These are phyloP conservation scores for Xylariaceae sp. DNA, from an alignment of 2,329 filamentous ascomycete species.

Conservation along the genomic window DNA sequence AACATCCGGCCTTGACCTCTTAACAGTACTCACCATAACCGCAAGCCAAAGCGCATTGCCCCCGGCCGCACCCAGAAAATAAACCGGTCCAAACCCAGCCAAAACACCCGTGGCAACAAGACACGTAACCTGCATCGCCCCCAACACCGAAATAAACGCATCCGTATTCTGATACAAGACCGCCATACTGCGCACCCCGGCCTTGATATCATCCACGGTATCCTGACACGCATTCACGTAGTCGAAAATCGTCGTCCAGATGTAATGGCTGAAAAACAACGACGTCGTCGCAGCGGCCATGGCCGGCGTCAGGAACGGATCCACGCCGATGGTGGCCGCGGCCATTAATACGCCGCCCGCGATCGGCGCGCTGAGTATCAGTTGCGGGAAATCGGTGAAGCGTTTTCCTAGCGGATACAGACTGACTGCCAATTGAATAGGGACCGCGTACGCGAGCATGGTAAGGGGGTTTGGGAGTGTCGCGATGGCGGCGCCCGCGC, in stretches of 20 bases:
- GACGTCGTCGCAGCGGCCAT: conserved; percentile 39
- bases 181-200: conserved; percentile 47
- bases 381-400: conserved; percentile 48
- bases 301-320: conserved; percentile 33
- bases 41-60: too few relatives aligned
- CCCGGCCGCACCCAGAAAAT: too few relatives aligned
- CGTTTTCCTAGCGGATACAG: conserved; percentile 47
- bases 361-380: conserved; percentile 45
- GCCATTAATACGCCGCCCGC: conserved; percentile 46
- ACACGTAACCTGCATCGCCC: too few relatives aligned
- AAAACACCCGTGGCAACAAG: too few relatives aligned
- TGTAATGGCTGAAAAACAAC: conserved; percentile 34
- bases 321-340: conserved; percentile 41
- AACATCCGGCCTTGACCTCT: too few relatives aligned
- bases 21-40: too few relatives aligned
- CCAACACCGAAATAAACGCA: conserved; percentile 14
- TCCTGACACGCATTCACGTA: conserved; percentile 50
- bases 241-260: conserved; percentile 45
- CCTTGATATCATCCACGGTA: conserved; percentile 44
- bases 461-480: conserved; percentile 38
- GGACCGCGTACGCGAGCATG: conserved; percentile 38
- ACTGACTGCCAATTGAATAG: conserved; percentile 35
- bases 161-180: conserved; percentile 29
- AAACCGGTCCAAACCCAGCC: too few relatives aligned
- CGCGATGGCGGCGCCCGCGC: conserved; percentile 31